Conservation (phyloP, 371 early-diverging fungal genomes). For the Apophysomyces sp. region DNA sequence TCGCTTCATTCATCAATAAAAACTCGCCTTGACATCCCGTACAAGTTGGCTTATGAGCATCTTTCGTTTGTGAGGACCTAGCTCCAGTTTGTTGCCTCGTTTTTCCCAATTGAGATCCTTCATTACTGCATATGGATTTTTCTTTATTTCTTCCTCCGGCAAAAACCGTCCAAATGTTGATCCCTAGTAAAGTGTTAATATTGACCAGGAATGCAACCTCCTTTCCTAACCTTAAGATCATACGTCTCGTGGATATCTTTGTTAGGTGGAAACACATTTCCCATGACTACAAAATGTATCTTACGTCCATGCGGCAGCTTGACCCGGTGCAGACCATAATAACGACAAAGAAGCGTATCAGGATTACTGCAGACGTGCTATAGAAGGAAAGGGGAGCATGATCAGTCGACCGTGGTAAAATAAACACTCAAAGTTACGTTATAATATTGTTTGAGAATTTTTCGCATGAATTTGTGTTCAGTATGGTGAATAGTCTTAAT, state of each 20-base stretch:
- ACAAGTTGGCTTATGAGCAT: slow-evolving; percentile 81
- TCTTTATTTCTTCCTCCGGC: slow-evolving; percentile 70
- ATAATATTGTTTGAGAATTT: slow-evolving; percentile 78
- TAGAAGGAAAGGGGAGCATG: background rate
- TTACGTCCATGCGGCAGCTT: slow-evolving; percentile 90
- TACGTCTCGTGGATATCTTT: slow-evolving; percentile 95
- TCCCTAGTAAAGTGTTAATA: slow-evolving; percentile 20
- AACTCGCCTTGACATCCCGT: slow-evolving; percentile 66
- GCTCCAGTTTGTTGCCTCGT: slow-evolving; percentile 62
- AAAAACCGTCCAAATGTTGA: slow-evolving; percentile 87
- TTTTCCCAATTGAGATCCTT: slow-evolving; percentile 95
- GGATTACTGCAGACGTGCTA: slow-evolving; percentile 89
- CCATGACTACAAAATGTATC: slow-evolving; percentile 98
- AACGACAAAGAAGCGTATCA: slow-evolving; percentile 89
- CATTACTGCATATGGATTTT: slow-evolving; percentile 80
- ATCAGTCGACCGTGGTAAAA: background rate
- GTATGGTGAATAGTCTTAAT: slow-evolving; percentile 91
- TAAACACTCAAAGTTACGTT: slow-evolving; percentile 30
- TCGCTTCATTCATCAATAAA: slow-evolving; percentile 11
- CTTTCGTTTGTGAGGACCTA: slow-evolving; percentile 81
- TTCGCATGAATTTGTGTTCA: slow-evolving; percentile 85
- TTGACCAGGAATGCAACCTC: background rate
- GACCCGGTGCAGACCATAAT: slow-evolving; percentile 95
- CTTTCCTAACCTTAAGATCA: slow-evolving; percentile 73
- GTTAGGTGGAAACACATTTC: slow-evolving; percentile 95